Percentiles rank a stretch among this genome's conserved stretches.
phyloP scores from a whole-genome alignment of 2,329 filamentous ascomycete genomes.

The Aureobasidium namibiae region DNA sequence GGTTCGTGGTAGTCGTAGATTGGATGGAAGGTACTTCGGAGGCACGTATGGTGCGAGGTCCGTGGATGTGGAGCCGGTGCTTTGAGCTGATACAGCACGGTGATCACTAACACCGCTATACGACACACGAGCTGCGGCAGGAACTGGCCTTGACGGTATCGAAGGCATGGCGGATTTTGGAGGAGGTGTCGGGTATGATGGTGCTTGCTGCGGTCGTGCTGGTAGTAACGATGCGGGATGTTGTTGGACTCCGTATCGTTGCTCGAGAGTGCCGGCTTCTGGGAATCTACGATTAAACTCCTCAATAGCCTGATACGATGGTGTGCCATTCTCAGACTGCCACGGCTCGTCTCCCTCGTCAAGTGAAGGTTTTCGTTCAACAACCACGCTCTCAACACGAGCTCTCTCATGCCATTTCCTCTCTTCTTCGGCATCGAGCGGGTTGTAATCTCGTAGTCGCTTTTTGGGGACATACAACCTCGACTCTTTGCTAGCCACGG shows the following conservation, averaged over 20 bases:
- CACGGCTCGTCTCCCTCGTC: conserved; percentile 25
- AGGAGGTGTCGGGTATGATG: conserved; percentile 25
- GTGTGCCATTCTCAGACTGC: conserved; percentile 30
- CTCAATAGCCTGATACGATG: conserved; percentile 63
- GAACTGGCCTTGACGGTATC: conserved; percentile 50
- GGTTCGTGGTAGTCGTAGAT: conserved; percentile 49
- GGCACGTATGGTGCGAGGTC: conserved; percentile 38
- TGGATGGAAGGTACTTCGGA: conserved; percentile 35
- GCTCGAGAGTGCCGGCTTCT: conserved; percentile 52
- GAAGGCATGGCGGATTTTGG: conserved; percentile 38
- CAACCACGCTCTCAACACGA: conserved; percentile 53
- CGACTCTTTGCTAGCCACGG: conserved; percentile 35
- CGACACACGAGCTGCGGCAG: conserved; percentile 52
- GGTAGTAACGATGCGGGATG: conserved; percentile 26
- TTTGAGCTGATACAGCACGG: conserved; percentile 29
- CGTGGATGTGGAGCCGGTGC: conserved; percentile 23
- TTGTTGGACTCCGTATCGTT: conserved; percentile 36
- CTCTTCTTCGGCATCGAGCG: conserved; percentile 73
- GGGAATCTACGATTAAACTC: conserved; percentile 81
- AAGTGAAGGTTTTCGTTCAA: conserved; percentile 26
- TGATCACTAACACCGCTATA: conserved; percentile 71
- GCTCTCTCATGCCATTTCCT: conserved; percentile 71
- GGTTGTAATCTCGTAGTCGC: conserved; percentile 53
- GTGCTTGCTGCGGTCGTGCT: conserved; percentile 20
- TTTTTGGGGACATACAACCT: conserved; percentile 48